phyloP scores from a whole-genome alignment of 306 rosid species.

The Fragaria vesca region DNA sequence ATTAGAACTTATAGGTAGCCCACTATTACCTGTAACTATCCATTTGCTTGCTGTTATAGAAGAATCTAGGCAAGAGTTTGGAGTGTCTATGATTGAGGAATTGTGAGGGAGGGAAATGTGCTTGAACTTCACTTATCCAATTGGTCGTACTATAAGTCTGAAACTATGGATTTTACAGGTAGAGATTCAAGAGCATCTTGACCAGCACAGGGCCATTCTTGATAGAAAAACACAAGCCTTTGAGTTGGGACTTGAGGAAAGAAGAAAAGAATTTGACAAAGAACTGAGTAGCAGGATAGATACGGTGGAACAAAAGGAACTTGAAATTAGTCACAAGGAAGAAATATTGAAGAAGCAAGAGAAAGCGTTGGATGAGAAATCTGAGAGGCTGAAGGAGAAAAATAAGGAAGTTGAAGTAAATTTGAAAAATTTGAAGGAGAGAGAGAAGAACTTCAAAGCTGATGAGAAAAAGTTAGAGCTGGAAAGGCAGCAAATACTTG shows the following conservation, averaged over 20 bases:
- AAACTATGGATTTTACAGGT: slow-evolving; percentile 45
- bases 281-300: slow-evolving; percentile 49
- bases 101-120: background rate
- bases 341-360: slow-evolving; percentile 69
- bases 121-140: slow-evolving; percentile 12
- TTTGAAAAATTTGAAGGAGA: slow-evolving; percentile 53
- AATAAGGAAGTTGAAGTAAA: slow-evolving; percentile 60
- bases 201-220: slow-evolving; percentile 49
- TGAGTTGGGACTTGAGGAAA: slow-evolving; percentile 69
- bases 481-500: slow-evolving; percentile 59
- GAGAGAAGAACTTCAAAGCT: slow-evolving; percentile 54
- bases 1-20: background rate
- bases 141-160: slow-evolving; percentile 24
- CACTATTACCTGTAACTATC: background rate
- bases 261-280: slow-evolving; percentile 42
- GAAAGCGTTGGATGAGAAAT: slow-evolving; percentile 57
- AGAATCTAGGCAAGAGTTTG: background rate
- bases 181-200: slow-evolving; percentile 64
- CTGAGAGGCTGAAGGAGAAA: slow-evolving; percentile 78
- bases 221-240: slow-evolving; percentile 52
- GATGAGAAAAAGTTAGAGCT: slow-evolving; percentile 63
- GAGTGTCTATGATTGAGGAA: background rate
- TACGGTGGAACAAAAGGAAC: slow-evolving; percentile 56
- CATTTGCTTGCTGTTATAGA: background rate
- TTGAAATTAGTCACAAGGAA: slow-evolving; percentile 65